These are phyloP conservation scores for Solidago caesia DNA, from an alignment of 129 eudicot genomes.

Conservation along the genomic window DNA sequence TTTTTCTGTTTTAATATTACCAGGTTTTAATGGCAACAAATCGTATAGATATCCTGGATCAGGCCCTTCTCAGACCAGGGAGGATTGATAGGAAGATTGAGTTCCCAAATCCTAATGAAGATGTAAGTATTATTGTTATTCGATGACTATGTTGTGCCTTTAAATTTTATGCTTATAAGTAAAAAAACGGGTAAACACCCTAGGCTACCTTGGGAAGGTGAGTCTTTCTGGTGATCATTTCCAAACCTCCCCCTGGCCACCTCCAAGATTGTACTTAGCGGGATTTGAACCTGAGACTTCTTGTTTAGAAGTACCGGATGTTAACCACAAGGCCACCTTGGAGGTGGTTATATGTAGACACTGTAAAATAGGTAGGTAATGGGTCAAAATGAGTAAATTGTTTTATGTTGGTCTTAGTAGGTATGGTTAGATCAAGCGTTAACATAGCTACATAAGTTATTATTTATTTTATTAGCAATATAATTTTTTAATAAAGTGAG, in stretches of 20 bases:
- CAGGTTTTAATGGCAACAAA: slow-evolving; percentile 49
- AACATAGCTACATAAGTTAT: too few relatives aligned
- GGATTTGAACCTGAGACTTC: neutral
- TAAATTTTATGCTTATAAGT: too few relatives aligned
- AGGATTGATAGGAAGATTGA: slow-evolving; percentile 42
- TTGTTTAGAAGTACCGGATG: too few relatives aligned
- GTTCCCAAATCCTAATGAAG: slow-evolving; percentile 43
- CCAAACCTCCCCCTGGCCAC: too few relatives aligned
- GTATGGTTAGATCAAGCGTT: neutral
- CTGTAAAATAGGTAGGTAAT: neutral
- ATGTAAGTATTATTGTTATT: slow-evolving; percentile 7
- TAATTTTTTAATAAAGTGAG: too few relatives aligned
- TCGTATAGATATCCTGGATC: slow-evolving; percentile 40
- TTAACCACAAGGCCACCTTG: neutral
- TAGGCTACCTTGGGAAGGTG: too few relatives aligned
- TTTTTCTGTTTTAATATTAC: neutral
- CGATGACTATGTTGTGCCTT: too few relatives aligned
- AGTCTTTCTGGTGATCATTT: too few relatives aligned
- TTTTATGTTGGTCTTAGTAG: neutral
- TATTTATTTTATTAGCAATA: too few relatives aligned
- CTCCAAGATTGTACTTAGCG: neutral
- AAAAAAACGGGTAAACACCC: too few relatives aligned
- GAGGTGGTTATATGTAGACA: too few relatives aligned
- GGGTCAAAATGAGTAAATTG: neutral
- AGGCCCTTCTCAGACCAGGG: slow-evolving; percentile 47